Evolutionary conservation across 1,284 basidiomycete genomes (phyloP).

Genomic region (Veloporphyrellus conicus): DNA sequence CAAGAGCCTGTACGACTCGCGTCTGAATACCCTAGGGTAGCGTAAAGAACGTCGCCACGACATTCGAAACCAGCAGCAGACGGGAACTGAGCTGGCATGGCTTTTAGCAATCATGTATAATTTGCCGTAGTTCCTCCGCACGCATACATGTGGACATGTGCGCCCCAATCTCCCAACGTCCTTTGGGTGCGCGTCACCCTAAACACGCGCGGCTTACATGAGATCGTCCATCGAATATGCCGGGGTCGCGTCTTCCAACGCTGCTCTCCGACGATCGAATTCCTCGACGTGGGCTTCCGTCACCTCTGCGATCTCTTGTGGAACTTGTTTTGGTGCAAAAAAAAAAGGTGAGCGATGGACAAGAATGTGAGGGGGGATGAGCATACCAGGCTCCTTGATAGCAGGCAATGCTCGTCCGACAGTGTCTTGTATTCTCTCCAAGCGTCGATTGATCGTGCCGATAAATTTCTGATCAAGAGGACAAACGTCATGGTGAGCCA

Average conservation of each 20-base stretch:
- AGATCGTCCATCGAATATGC: slow-evolving; percentile 13
- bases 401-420: slow-evolving; percentile 13
- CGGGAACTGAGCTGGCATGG: too few species aligned
- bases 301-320: slow-evolving; percentile 12
- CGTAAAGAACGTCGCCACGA: too few species aligned
- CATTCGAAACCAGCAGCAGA: too few species aligned
- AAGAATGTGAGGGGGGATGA: not conserved
- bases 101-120: too few species aligned
- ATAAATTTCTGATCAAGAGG: slow-evolving; percentile 9
- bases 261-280: slow-evolving; percentile 4
- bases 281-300: slow-evolving; percentile 16
- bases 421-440: slow-evolving; percentile 11
- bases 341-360: too few species aligned
- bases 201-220: slow-evolving; percentile 8
- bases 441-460: slow-evolving; percentile 8
- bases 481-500: too few species aligned
- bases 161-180: too few species aligned
- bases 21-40: too few species aligned
- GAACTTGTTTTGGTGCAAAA: slow-evolving; percentile 7
- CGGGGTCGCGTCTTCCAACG: slow-evolving; percentile 4
- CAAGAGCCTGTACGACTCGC: too few species aligned
- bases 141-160: too few species aligned
- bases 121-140: too few species aligned
- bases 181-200: too few species aligned
- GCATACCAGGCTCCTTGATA: slow-evolving; percentile 13